A percentile compares a stretch with the other conserved stretches of the same genome.
Evolutionary conservation across 225 moss, liverwort and hornwort genomes (phyloP).

Genomic region (Marchantia polymorpha): DNA sequence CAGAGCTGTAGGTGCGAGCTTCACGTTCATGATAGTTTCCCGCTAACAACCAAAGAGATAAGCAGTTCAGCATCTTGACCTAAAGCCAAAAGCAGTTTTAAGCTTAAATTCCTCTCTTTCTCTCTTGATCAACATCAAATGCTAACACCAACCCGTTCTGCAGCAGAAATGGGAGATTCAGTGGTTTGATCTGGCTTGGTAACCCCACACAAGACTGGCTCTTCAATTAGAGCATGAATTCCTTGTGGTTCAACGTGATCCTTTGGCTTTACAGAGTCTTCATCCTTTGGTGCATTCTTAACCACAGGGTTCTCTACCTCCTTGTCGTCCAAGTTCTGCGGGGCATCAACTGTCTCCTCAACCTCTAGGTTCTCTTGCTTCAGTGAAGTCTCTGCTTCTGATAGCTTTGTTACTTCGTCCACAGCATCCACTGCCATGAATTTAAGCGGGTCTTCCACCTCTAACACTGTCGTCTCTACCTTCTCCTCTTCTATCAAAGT

Average conservation of each 20-base stretch:
- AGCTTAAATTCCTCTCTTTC: slow-evolving; percentile 26
- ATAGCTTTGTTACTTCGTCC: slow-evolving; percentile 23
- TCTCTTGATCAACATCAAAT: slow-evolving; percentile 24
- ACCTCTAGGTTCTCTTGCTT: slow-evolving; percentile 26
- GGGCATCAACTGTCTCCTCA: slow-evolving; percentile 33
- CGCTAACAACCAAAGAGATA: slow-evolving; percentile 22
- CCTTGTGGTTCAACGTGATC: slow-evolving; percentile 44
- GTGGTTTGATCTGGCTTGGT: slow-evolving; percentile 46
- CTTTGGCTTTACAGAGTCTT: slow-evolving; percentile 49
- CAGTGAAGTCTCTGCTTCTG: slow-evolving; percentile 32
- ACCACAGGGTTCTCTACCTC: slow-evolving; percentile 20
- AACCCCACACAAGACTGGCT: slow-evolving; percentile 34
- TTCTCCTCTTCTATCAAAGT: slow-evolving; percentile 18
- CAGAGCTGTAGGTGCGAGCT: slow-evolving; percentile 14
- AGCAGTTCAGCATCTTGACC: slow-evolving; percentile 34
- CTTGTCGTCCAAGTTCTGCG: slow-evolving; percentile 29
- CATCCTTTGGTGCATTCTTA: slow-evolving; percentile 42
- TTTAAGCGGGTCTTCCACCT: slow-evolving; percentile 13
- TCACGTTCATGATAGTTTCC: slow-evolving; percentile 30
- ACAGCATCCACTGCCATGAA: slow-evolving; percentile 19
- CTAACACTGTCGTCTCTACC: slow-evolving; percentile 22
- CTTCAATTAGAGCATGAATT: slow-evolving; percentile 56
- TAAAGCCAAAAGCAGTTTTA: slow-evolving; percentile 28
- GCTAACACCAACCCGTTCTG: slow-evolving; percentile 43
- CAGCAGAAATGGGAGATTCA: slow-evolving; percentile 30